Evolutionary conservation across 768 basidiomycete species (phyloP), one percentile per base, ranked within the genome.

Genomic region (Brasilioporus rufonigricans): DNA sequence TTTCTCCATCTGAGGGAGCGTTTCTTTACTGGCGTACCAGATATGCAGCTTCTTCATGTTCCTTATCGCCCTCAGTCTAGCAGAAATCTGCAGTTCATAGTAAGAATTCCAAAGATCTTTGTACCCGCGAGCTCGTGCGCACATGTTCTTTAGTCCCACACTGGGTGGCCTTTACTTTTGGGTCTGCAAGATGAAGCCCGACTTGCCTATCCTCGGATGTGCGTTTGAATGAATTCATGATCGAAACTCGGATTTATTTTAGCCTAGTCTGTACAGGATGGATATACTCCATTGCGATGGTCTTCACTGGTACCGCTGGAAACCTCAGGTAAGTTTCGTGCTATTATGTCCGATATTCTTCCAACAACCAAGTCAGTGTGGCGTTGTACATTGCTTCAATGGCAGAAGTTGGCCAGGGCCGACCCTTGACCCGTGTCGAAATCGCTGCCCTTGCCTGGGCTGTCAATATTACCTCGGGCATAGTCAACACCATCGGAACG

Each of bases 91-190:
- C 56, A 82, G 81, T 48, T 77, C 81, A 41, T 83, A 80, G 80
- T 80, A 57, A 68, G 57, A 65, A 29, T 39, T 41, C 24, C 8
- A 19, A 33, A 26, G 40, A 23, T 4, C 5, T 3, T 16, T 24
- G 12, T 21, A 23, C 38, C 16, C 12, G 13, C 10, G 21, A 14
- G 45, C 45, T 63, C 57, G 56, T 40, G n/a, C 21, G 48, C 27
- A 29, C 27, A 9, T 19, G 18, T 53, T 48, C 12, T 3, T n/a
- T 46, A 80, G 78, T 52, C 80, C 81, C 1, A 80, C 81, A 4
- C 77, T 83, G 73, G 82, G 81, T 23, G 82, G 81, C 7, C 67
- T 83, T 46, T 84, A 84, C 64, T 84, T 83, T 62, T 83, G 82
- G 82, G 81, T 82, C 12, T 83, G 80, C 69, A 79, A 76, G 61